Evolutionary conservation across 164 flowering plant genomes (phyloP).

Genomic region (Santalum album): DNA sequence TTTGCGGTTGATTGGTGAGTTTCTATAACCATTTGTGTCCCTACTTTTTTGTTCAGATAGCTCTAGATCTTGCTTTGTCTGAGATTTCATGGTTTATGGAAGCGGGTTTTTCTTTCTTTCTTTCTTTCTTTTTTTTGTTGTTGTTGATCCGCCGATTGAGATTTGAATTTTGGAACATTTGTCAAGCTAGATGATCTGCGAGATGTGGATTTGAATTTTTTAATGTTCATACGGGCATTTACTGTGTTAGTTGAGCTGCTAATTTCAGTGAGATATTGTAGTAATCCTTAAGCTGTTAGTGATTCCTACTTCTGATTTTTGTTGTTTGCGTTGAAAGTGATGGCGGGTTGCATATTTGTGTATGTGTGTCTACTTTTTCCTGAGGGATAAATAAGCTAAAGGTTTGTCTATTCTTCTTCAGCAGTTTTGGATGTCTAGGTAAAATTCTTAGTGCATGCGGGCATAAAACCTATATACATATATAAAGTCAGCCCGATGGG

Average conservation of each 20-base stretch:
- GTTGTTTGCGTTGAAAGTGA: no score
- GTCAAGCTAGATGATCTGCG: neutral
- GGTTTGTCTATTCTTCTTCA: no score
- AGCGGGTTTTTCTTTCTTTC: no score
- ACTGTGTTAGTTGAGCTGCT: no score
- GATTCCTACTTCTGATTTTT: neutral
- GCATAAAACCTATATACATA: neutral
- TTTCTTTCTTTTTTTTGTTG: no score
- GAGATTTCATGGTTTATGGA: neutral
- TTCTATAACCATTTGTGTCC: no score
- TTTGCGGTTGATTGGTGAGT: neutral
- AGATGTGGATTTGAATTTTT: neutral
- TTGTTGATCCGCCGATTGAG: neutral
- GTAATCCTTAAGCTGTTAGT: neutral
- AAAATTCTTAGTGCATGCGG: neutral
- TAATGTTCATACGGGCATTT: no score
- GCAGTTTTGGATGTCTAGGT: neutral
- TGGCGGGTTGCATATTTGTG: no score
- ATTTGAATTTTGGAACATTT: neutral
- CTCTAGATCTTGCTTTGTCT: neutral
- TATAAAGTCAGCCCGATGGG: slow-evolving; percentile 14
- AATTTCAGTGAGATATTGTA: neutral
- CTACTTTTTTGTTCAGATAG: neutral
- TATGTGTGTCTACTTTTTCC: no score
- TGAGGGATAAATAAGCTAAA: no score